These are phyloP conservation scores for Striga hermonthica DNA, from an alignment of 305 asterid genomes.

Conservation along the genomic window DNA sequence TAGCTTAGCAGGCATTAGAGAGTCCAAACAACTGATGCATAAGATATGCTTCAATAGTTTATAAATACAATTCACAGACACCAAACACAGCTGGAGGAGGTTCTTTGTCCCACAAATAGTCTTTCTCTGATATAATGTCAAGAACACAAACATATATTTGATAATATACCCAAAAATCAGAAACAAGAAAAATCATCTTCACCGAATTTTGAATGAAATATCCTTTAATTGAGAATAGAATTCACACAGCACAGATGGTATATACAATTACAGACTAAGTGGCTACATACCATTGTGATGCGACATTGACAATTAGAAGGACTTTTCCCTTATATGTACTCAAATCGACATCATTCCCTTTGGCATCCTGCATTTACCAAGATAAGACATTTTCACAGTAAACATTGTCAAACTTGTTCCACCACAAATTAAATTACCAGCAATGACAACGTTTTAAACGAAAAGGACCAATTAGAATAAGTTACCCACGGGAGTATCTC, in stretches of 20 bases:
- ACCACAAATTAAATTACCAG: not conserved
- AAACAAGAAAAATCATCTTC: not conserved
- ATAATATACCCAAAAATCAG: not conserved
- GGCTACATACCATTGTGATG: conserved; percentile 66
- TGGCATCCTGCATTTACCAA: conserved; percentile 52
- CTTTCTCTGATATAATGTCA: no score
- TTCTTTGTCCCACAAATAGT: no score
- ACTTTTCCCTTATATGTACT: conserved; percentile 69
- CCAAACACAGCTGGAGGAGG: no score
- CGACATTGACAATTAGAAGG: conserved; percentile 74
- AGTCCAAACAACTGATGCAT: not conserved
- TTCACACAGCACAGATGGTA: not conserved
- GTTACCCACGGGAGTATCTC: not conserved
- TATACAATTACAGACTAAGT: not conserved
- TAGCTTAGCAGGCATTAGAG: not conserved
- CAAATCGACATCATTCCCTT: conserved; percentile 68
- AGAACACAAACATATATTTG: no score
- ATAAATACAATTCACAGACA: no score
- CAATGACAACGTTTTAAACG: not conserved
- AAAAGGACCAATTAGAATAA: not conserved
- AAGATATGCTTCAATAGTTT: no score
- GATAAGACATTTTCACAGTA: not conserved
- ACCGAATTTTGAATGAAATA: not conserved
- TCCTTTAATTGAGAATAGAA: not conserved
- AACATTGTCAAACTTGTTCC: not conserved